A percentile compares a stretch with the other conserved stretches of the same genome.
These are phyloP conservation scores for Earliella scabrosa DNA, from an alignment of 1,284 basidiomycete genomes.

Conservation along the genomic window DNA sequence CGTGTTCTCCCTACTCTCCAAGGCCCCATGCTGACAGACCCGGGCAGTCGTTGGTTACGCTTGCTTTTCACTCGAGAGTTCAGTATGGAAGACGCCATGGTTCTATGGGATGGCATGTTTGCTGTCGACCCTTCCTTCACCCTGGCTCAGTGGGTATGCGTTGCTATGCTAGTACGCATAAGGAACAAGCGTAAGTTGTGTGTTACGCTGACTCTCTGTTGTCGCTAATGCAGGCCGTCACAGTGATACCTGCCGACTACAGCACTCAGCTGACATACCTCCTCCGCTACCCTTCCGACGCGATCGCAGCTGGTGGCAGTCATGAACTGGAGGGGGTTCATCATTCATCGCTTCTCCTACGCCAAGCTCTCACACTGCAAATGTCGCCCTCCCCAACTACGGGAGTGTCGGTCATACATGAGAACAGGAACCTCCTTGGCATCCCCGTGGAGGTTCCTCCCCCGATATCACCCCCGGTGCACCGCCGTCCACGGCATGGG, in stretches of 20 bases:
- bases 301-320: constrained; percentile 30
- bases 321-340: constrained; percentile 40
- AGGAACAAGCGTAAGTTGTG: constrained; percentile 75
- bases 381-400: constrained; percentile 74
- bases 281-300: constrained; percentile 78
- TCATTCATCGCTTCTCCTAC: constrained; percentile 72
- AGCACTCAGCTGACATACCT: constrained; percentile 81
- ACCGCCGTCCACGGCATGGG: constrained; percentile 37
- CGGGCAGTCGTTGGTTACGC: constrained; percentile 79
- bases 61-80: constrained; percentile 92
- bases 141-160: constrained; percentile 82
- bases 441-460: constrained; percentile 70
- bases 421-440: constrained; percentile 79
- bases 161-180: constrained; percentile 92
- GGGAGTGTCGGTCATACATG: constrained; percentile 75
- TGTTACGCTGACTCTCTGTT: background rate
- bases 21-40: background rate
- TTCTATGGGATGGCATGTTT: constrained; percentile 91
- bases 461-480: constrained; percentile 45
- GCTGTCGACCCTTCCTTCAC: constrained; percentile 78
- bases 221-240: background rate
- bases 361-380: constrained; percentile 82
- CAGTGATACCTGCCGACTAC: constrained; percentile 88
- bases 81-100: constrained; percentile 72
- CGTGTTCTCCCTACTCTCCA: constrained; percentile 33